Evolutionary conservation across 306 rosid genomes (phyloP).

Genomic region (Acacia melanoxylon): DNA sequence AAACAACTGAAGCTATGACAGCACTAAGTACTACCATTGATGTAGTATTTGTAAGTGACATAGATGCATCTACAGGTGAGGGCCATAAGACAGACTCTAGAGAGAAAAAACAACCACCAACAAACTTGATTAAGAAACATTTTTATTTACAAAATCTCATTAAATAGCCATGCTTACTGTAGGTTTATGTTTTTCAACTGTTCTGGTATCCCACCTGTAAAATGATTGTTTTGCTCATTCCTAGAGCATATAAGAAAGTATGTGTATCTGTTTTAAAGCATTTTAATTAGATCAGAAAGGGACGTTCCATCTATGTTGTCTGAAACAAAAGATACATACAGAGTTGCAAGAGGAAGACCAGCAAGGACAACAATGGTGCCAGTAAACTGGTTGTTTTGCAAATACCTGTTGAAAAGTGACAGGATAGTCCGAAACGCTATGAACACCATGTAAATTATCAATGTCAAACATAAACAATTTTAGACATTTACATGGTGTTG

Average conservation of each 20-base stretch:
- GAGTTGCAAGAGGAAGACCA: conserved; percentile 66
- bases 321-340: conserved; percentile 58
- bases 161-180: conserved; percentile 55
- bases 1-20: conserved; percentile 82
- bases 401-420: conserved; percentile 55
- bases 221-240: conserved; percentile 82
- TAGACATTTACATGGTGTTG: conserved; percentile 57
- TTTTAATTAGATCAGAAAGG: conserved; percentile 26
- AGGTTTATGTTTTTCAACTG: conserved; percentile 65
- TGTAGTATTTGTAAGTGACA: conserved; percentile 75
- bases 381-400: conserved; percentile 86
- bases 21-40: conserved; percentile 93
- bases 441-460: conserved; percentile 31
- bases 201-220: conserved; percentile 90
- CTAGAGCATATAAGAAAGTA: conserved; percentile 47
- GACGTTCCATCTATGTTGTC: conserved; percentile 20
- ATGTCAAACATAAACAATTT: conserved; percentile 13
- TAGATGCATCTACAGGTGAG: conserved; percentile 60
- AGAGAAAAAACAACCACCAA: conserved; percentile 91
- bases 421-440: conserved; percentile 33
- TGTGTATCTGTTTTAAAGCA: conserved; percentile 26
- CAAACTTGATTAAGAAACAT: conserved; percentile 15
- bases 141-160: conserved; percentile 22
- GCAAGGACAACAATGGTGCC: conserved; percentile 88
- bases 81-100: conserved; percentile 93